phyloP scores from a whole-genome alignment of 441 rosid genomes.

The Bocquillonia castaneifolia region DNA sequence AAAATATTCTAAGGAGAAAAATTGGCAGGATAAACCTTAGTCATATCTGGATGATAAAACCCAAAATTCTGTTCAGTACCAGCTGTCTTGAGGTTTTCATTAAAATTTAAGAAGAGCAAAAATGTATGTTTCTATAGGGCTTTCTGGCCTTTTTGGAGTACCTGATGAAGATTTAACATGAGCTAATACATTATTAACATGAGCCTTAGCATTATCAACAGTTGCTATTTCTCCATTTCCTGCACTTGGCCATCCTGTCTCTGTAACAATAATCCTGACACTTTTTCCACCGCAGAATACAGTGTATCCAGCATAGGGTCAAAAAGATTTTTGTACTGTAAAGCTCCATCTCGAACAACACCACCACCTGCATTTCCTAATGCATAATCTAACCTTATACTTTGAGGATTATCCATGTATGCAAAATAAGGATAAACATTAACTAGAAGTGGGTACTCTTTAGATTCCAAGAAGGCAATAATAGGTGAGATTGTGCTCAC shows the following conservation, averaged over 20 bases:
- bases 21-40: background rate
- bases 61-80: conserved; percentile 18
- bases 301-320: conserved; percentile 8
- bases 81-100: conserved; percentile 12
- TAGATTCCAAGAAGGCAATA: background rate
- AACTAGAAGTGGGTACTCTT: conserved; percentile 9
- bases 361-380: background rate
- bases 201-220: conserved; percentile 5
- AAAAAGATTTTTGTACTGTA: background rate
- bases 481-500: background rate
- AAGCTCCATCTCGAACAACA: background rate
- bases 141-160: conserved; percentile 9
- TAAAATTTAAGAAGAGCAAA: conserved; percentile 12
- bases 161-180: background rate
- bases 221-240: conserved; percentile 11
- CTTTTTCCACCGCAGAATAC: conserved; percentile 12
- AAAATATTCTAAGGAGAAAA: background rate
- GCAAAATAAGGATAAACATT: conserved; percentile 18
- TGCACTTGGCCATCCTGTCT: conserved; percentile 22
- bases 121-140: background rate
- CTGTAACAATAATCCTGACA: background rate
- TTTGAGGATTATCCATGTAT: background rate
- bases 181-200: background rate
- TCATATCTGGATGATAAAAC: conserved; percentile 5
- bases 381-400: conserved; percentile 2